phyloP scores from a whole-genome alignment of 2,329 filamentous ascomycete species.

The Claviceps capensis region DNA sequence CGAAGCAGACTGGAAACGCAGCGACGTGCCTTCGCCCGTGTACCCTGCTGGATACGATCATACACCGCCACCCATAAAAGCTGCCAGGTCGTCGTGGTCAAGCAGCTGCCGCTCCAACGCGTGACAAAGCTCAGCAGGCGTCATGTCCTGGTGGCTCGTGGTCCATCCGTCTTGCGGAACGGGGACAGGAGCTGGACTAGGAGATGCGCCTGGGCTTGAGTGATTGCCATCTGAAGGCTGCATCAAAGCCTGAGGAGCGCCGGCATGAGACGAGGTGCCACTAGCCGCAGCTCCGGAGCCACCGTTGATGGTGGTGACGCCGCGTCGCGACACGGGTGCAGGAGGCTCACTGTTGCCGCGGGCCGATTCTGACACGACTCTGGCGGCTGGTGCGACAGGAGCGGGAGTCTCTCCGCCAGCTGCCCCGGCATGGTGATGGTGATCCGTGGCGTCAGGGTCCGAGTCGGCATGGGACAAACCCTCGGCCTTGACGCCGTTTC shows the following conservation, averaged over 20 bases:
- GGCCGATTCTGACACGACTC: constrained; percentile 25
- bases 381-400: constrained; percentile 18
- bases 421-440: constrained; percentile 28
- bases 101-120: constrained; percentile 47
- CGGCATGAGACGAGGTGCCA: constrained; percentile 25
- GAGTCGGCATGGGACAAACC: constrained; percentile 40
- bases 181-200: constrained; percentile 19
- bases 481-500: constrained; percentile 36
- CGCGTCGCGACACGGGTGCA: constrained; percentile 32
- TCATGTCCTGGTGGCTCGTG: constrained; percentile 36
- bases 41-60: constrained; percentile 13
- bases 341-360: constrained; percentile 41
- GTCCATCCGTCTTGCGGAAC: constrained; percentile 19
- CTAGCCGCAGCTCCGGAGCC: constrained; percentile 33
- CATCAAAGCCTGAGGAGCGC: constrained; percentile 12
- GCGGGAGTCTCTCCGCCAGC: constrained; percentile 6
- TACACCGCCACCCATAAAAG: constrained; percentile 49
- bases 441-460: constrained; percentile 43
- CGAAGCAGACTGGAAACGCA: not conserved
- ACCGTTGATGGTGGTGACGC: constrained; percentile 46
- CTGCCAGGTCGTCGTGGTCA: constrained; percentile 46
- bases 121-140: constrained; percentile 40
- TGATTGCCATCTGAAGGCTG: constrained; percentile 23
- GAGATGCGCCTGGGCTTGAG: constrained; percentile 17
- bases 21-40: not conserved